Evolutionary conservation across 345 rosid species (phyloP).

Genomic region (Theobroma cacao): DNA sequence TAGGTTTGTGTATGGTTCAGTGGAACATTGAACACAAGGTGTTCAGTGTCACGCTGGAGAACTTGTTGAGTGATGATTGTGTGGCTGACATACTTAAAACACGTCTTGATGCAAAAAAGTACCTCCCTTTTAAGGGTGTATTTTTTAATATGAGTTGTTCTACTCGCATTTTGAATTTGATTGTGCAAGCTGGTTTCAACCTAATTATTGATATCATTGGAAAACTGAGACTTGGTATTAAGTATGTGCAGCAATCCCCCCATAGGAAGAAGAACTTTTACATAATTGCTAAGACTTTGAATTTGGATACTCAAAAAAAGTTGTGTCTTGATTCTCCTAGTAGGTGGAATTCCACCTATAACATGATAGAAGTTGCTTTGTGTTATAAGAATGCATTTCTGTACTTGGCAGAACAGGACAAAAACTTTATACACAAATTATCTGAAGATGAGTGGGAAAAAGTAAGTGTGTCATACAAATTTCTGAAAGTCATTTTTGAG

Average conservation of each 20-base stretch:
- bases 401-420: constrained; percentile 21
- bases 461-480: constrained; percentile 15
- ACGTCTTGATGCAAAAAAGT: constrained; percentile 16
- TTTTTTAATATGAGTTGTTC: constrained; percentile 20
- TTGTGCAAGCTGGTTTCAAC: constrained; percentile 26
- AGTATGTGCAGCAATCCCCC: constrained; percentile 27
- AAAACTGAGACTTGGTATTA: constrained; percentile 20
- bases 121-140: constrained; percentile 22
- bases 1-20: constrained; percentile 23
- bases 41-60: constrained; percentile 21
- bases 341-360: constrained; percentile 25
- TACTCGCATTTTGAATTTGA: constrained; percentile 18
- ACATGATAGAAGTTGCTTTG: constrained; percentile 27
- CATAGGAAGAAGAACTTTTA: constrained; percentile 21
- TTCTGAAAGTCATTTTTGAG: constrained; percentile 25
- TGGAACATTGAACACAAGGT: constrained; percentile 33
- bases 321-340: constrained; percentile 23
- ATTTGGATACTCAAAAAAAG: constrained; percentile 20
- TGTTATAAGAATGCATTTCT: constrained; percentile 23
- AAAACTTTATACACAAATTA: constrained; percentile 16
- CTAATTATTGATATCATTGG: constrained; percentile 15
- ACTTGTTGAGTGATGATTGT: constrained; percentile 14
- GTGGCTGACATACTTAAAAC: constrained; percentile 24
- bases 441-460: constrained; percentile 30
- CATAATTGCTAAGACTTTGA: constrained; percentile 21